Percentiles rank a stretch among this genome's conserved stretches.
phyloP scores from a whole-genome alignment of 306 rosid species.

The Vigna angularis region DNA sequence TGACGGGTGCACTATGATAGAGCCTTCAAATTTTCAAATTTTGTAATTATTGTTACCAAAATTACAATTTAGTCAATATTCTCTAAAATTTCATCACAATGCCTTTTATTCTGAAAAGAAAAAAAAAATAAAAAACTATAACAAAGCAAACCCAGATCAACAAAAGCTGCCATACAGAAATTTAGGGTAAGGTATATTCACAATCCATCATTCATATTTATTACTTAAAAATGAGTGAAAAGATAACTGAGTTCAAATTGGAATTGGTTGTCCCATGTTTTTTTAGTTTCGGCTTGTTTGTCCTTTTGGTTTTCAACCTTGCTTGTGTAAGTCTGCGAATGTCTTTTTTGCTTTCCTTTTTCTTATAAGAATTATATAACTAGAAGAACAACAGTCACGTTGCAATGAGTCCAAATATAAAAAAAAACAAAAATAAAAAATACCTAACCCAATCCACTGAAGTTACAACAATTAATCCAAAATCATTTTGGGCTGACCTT shows the following conservation, averaged over 20 bases:
- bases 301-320: not conserved
- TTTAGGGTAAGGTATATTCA: not conserved
- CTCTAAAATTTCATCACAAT: not conserved
- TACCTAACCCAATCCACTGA: not conserved
- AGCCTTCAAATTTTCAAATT: too few relatives aligned
- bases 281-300: conserved; percentile 20
- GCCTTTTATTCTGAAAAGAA: not conserved
- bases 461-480: not conserved
- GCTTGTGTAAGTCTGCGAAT: not conserved
- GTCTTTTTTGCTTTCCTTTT: not conserved
- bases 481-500: not conserved
- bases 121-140: not conserved
- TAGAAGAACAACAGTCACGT: not conserved
- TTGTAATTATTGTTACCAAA: too few relatives aligned
- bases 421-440: not conserved
- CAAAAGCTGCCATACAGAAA: not conserved
- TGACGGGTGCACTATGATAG: too few relatives aligned
- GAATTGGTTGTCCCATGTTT: conserved; percentile 14
- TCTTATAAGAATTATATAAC: not conserved
- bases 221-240: not conserved
- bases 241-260: not conserved
- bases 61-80: not conserved
- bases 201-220: not conserved
- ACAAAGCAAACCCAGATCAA: not conserved
- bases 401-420: not conserved